Evolutionary conservation across 768 basidiomycete species (phyloP).

Genomic region (Mycena vitilis): DNA sequence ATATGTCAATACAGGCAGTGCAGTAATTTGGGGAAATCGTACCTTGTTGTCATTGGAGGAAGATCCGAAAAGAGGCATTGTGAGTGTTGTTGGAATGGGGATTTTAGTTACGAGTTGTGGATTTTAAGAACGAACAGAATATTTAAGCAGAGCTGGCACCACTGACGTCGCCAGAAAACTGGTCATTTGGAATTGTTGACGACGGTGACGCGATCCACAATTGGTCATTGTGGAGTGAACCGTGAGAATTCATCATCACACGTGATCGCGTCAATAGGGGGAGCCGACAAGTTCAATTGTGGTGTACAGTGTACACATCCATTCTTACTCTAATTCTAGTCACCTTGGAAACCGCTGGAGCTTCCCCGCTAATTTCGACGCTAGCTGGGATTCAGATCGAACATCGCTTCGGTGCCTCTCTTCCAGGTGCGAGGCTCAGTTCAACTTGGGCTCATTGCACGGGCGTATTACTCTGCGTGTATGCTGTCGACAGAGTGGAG

Average conservation of each 20-base stretch:
- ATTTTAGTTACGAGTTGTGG: not conserved
- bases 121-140: not conserved
- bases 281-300: no score
- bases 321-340: no score
- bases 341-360: no score
- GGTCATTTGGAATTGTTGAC: no score
- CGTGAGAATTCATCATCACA: not conserved
- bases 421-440: no score
- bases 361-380: no score
- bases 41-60: slow-evolving; percentile 22
- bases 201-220: not conserved
- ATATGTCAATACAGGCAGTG: not conserved
- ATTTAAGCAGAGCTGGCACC: slow-evolving; percentile 11
- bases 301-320: no score
- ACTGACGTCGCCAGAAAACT: slow-evolving; percentile 16
- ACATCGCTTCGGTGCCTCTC: no score
- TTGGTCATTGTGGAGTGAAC: not conserved
- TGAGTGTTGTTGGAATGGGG: not conserved
- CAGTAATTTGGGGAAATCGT: not conserved
- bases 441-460: no score
- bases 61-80: slow-evolving; percentile 28
- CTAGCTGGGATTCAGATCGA: no score
- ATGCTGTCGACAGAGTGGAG: no score
- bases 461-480: no score
- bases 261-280: slow-evolving; percentile 5